Evolutionary conservation across 371 early-diverging fungal species (phyloP).

Genomic region (Haplosporangium sp.): DNA sequence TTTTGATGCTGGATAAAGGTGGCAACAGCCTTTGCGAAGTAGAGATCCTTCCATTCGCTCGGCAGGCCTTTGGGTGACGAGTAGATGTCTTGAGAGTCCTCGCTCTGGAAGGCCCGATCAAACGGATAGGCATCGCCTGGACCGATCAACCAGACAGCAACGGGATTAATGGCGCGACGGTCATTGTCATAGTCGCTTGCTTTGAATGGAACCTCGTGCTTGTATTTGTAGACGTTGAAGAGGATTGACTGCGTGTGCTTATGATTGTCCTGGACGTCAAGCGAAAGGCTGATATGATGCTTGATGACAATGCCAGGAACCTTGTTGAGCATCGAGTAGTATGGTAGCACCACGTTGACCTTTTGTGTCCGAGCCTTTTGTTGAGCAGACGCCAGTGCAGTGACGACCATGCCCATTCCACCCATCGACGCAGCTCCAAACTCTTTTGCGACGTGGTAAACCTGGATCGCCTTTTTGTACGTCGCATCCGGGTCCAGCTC

Average conservation of each 20-base stretch:
- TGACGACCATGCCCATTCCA: constrained; percentile 69
- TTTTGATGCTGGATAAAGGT: constrained; percentile 64
- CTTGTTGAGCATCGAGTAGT: constrained; percentile 62
- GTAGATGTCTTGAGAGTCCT: constrained; percentile 62
- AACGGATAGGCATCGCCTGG: constrained; percentile 61
- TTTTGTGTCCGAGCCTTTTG: constrained; percentile 59
- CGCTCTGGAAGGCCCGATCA: constrained; percentile 60
- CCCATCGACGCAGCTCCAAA: constrained; percentile 73
- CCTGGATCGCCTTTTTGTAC: constrained; percentile 48
- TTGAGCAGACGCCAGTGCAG: constrained; percentile 68
- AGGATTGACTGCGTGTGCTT: constrained; percentile 52
- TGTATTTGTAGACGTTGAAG: constrained; percentile 60
- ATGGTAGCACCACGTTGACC: constrained; percentile 68
- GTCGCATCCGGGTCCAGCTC: constrained; percentile 38
- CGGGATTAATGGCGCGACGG: constrained; percentile 33
- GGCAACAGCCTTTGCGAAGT: constrained; percentile 70
- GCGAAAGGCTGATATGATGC: constrained; percentile 51
- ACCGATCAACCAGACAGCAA: constrained; percentile 68
- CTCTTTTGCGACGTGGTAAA: constrained; percentile 77
- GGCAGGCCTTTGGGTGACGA: constrained; percentile 63
- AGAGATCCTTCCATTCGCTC: constrained; percentile 73
- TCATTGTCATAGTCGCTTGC: constrained; percentile 24
- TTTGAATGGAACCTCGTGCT: constrained; percentile 42
- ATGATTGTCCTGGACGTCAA: constrained; percentile 59
- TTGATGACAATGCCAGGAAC: constrained; percentile 56